These are phyloP conservation scores for Alnus glutinosa DNA, from an alignment of 306 rosid genomes.

Conservation along the genomic window DNA sequence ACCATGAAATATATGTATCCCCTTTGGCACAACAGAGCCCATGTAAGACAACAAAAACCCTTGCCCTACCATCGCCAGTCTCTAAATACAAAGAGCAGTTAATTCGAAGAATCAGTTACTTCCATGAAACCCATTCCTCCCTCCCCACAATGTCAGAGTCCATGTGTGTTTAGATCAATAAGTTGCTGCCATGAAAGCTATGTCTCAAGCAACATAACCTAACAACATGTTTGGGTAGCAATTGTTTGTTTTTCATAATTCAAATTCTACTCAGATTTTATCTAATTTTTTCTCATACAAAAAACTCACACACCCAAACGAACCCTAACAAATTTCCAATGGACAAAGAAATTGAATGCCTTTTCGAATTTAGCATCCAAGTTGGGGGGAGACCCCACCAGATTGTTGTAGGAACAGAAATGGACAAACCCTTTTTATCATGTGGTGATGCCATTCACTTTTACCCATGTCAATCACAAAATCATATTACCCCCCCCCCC, in stretches of 20 bases:
- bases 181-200: slow-evolving; percentile 51
- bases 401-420: slow-evolving; percentile 24
- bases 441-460: slow-evolving; percentile 33
- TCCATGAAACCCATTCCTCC: slow-evolving; percentile 49
- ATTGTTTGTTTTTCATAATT: no score
- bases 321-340: no score
- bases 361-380: slow-evolving; percentile 44
- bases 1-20: slow-evolving; percentile 63
- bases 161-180: slow-evolving; percentile 53
- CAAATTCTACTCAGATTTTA: no score
- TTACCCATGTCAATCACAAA: slow-evolving; percentile 35
- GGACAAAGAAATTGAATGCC: no score
- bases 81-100: slow-evolving; percentile 20
- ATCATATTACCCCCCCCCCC: slow-evolving; percentile 15
- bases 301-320: no score
- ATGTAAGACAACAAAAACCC: slow-evolving; percentile 28
- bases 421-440: slow-evolving; percentile 35
- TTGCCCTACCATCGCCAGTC: slow-evolving; percentile 35
- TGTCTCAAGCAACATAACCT: slow-evolving; percentile 35
- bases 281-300: no score
- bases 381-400: slow-evolving; percentile 28
- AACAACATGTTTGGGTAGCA: no score
- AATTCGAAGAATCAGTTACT: slow-evolving; percentile 14
- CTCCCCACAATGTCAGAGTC: slow-evolving; percentile 56
- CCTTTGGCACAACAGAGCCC: slow-evolving; percentile 42